Base-by-base conservation (phyloP, 768 basidiomycete species). In the Fistulinella prunicolor region DNA sequence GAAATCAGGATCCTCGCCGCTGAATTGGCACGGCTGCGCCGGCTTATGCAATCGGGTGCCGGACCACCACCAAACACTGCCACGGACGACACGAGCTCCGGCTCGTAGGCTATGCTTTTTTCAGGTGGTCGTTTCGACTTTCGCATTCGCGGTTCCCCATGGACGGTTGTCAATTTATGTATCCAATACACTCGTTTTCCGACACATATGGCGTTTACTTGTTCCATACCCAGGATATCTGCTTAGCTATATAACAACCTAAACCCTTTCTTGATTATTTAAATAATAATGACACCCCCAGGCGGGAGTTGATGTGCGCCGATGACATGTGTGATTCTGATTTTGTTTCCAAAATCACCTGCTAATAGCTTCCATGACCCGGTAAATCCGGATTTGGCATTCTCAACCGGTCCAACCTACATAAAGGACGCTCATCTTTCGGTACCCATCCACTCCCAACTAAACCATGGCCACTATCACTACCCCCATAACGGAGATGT, bases 401-500 rank as follows among this genome's bases (percentile, higher is more conserved):
- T n/a, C n/a, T n/a, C n/a, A n/a, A n/a, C n/a, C n/a, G n/a, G n/a
- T n/a, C n/a, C n/a, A n/a, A n/a, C n/a, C n/a, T n/a, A n/a, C n/a
- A n/a, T n/a, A n/a, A n/a, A n/a, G n/a, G n/a, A n/a, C n/a, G n/a
- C 13, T 13, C 23, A 29, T 6, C 30, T 38, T 22, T 21, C 9
- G 5, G 21, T n/a, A 39, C 6, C n/a, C 40, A 14, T 32, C 20
- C 14, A 17, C 39, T 16, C 17, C 34, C 21, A 22, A n/a, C n/a
- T 26, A 32, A 14, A 21, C 14, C 42, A 64, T 64, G 54, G 70
- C 75, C 45, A 83, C 91, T 46, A 84, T 94, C 50, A 70, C 78
- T 19, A 94, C 92, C 6, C 88, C 89, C n/a, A 77, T 94, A 55
- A 94, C 92, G 28, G 78, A 93, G 69, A 74, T 93, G 46, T 94